A percentile compares a stretch with the other conserved stretches of the same genome.
Evolutionary conservation across 1,284 basidiomycete species (phyloP).

Genomic region (Pyrrhoderma lamaoense): DNA sequence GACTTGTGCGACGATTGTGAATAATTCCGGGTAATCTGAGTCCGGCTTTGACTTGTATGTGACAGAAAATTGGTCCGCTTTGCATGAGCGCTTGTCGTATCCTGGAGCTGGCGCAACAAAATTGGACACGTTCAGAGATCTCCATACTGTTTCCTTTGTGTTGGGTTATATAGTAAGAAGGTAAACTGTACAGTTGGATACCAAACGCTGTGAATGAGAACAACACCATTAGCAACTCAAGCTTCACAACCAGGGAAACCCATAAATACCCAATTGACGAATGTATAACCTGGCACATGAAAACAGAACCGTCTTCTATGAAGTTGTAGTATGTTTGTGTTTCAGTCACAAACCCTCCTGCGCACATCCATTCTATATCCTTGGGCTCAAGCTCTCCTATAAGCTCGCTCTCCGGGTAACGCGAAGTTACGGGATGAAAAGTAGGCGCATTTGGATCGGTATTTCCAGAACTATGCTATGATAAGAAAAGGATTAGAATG

Average conservation of each 20-base stretch:
- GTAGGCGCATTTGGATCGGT: conserved; percentile 63
- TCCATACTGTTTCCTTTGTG: conserved; percentile 78
- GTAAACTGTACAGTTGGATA: conserved; percentile 95
- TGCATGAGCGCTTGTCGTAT: conserved; percentile 82
- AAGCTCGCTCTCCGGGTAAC: conserved; percentile 44
- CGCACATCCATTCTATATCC: conserved; percentile 81
- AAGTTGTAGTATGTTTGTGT: conserved; percentile 89
- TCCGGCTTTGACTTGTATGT: conserved; percentile 60
- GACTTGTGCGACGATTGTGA: conserved; percentile 77
- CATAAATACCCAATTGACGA: conserved; percentile 82
- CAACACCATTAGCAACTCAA: conserved; percentile 3
- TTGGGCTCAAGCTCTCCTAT: conserved; percentile 64
- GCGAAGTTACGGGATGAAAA: conserved; percentile 69
- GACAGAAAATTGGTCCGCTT: conserved; percentile 86
- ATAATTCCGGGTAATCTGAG: conserved; percentile 63
- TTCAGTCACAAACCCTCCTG: conserved; percentile 85
- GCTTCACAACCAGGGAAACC: conserved; percentile 11
- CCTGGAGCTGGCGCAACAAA: conserved; percentile 71
- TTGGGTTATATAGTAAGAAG: conserved; percentile 85
- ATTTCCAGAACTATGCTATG: conserved; percentile 39
- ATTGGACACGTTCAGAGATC: conserved; percentile 82
- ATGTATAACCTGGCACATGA: conserved; percentile 94
- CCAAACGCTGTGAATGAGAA: conserved; percentile 57
- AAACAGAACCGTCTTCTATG: conserved; percentile 72
- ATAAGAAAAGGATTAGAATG: conserved; percentile 10